Conservation (phyloP, 257 asterid species). For the Fraxinus pennsylvanica region DNA sequence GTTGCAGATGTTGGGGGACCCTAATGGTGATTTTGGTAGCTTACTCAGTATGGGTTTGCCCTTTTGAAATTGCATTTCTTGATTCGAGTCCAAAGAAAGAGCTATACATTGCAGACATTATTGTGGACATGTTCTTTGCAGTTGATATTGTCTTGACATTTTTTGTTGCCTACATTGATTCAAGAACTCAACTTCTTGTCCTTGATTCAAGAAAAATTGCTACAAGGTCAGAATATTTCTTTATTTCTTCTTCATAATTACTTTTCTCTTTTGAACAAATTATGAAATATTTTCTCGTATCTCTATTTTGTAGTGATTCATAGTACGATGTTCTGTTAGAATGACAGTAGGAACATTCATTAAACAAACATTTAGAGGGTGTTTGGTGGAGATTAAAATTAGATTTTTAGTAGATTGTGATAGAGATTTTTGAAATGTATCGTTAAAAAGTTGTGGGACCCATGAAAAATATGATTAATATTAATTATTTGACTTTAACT, state of each 20-base stretch:
- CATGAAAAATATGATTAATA: too few species aligned
- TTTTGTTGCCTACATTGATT: conserved; percentile 77
- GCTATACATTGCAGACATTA: conserved; percentile 55
- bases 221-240: conserved; percentile 45
- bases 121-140: conserved; percentile 66
- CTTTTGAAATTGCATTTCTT: conserved; percentile 75
- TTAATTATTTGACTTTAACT: too few species aligned
- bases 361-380: too few species aligned
- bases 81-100: conserved; percentile 33
- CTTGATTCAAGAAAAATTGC: conserved; percentile 53
- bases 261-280: background rate
- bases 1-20: conserved; percentile 88
- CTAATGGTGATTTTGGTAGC: conserved; percentile 72
- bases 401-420: too few species aligned
- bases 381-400: too few species aligned
- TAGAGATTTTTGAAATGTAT: too few species aligned
- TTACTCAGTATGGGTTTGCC: conserved; percentile 83
- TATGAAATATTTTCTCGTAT: background rate
- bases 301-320: too few species aligned
- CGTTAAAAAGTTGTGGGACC: too few species aligned
- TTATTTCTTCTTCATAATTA: background rate
- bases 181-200: conserved; percentile 72
- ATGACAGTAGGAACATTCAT: too few species aligned
- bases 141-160: conserved; percentile 71
- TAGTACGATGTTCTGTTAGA: too few species aligned